Percentiles rank a stretch among this genome's conserved stretches.
Conservation (phyloP, 257 asterid genomes). For the Rubia yunnanensis region DNA sequence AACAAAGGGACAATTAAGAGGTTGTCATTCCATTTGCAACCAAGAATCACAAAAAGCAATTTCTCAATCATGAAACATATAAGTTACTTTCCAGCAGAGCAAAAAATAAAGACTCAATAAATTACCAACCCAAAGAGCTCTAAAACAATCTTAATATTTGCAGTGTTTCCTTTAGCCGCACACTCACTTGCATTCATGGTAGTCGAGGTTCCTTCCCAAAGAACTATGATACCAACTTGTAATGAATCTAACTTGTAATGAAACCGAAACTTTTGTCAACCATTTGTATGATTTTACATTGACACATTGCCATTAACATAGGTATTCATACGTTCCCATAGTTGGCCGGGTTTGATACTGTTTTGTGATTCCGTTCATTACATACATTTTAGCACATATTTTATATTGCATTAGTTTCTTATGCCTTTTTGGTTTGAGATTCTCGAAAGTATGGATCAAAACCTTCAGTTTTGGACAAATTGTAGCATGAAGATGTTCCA, state of each 20-base stretch:
- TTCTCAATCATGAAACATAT: neutral
- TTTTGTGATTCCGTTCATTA: neutral
- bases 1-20: neutral
- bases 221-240: too few relatives aligned
- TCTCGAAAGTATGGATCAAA: neutral
- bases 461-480: too few relatives aligned
- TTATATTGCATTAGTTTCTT: neutral
- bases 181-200: too few relatives aligned
- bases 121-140: neutral
- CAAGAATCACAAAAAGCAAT: neutral
- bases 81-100: neutral
- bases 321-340: constrained; percentile 35
- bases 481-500: constrained; percentile 66
- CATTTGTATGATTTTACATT: too few relatives aligned
- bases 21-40: neutral
- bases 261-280: too few relatives aligned
- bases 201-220: too few relatives aligned
- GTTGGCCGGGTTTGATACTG: constrained; percentile 36
- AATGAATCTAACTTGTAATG: too few relatives aligned
- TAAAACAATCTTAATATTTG: too few relatives aligned
- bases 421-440: neutral
- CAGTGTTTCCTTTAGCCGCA: too few relatives aligned
- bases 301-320: constrained; percentile 71
- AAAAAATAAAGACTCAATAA: neutral
- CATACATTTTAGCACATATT: neutral